Evolutionary conservation across 805 yeast genomes (phyloP), one percentile per base, ranked within the genome.

Genomic region (Saccharomycopsis sp.): DNA sequence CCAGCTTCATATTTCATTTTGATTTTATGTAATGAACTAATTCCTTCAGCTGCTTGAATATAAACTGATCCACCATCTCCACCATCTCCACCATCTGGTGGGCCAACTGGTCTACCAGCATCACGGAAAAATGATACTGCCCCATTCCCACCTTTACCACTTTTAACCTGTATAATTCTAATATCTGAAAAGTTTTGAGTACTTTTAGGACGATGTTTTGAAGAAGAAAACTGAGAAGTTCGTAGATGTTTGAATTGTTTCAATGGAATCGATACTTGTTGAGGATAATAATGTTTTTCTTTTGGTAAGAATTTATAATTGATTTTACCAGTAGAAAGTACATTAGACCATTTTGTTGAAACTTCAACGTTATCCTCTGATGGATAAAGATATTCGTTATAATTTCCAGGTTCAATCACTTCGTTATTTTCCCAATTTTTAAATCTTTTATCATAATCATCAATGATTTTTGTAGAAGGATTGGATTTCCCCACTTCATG

Each of bases 61-160:
- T 80, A 89, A 2, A 92, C 70, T 39, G 79, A 69, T 2, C 98
- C 98, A 18, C 98, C 98, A 46, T 68, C 63, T 3, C 97, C 98
- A 23, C 98, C 98, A 61, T 92, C 96, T 8, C 98, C 98, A n/a
- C 98, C 98, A 58, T 88, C 94, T 0, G 98, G 95, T 0, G 98
- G 97, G 0, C 98, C 98, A 15, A 70, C 69, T 0, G 95, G 69
- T 32, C 84, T 62, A 31, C 87, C 84, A 3, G 95, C 83, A 50
- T 86, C 97, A 49, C 96, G 66, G 44, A 79, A 71, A 59, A 92
- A 92, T 0, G 96, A 81, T 0, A 86, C 79, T 25, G 73, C 67
- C 5, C 98, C 98, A 55, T 79, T 68, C 2, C 98, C 98, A 17
- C 98, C 98, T 31, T 63, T 66, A 0, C 98, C 98, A 21, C 94